These are phyloP conservation scores for Eimeria maxima DNA, from an alignment of 169 alveolate species.

Conservation along the genomic window DNA sequence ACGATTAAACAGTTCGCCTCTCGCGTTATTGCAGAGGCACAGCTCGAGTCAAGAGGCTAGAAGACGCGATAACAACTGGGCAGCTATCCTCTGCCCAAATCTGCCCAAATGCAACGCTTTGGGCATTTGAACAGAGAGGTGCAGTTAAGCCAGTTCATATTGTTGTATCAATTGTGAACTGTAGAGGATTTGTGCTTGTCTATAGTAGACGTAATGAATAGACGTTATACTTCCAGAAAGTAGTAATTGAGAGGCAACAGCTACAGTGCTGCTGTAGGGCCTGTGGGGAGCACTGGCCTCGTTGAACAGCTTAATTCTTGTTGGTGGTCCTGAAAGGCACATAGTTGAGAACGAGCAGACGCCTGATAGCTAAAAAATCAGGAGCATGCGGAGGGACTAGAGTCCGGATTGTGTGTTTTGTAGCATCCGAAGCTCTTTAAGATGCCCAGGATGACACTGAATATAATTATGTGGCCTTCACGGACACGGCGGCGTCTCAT, in stretches of 20 bases:
- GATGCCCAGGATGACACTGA: too few species aligned
- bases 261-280: not conserved
- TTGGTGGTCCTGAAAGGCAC: not conserved
- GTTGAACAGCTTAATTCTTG: not conserved
- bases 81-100: not conserved
- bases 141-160: not conserved
- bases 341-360: not conserved
- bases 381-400: not conserved
- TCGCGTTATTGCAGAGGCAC: constrained; percentile 57
- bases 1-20: constrained; percentile 63
- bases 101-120: not conserved
- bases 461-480: too few species aligned
- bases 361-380: not conserved
- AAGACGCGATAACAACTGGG: not conserved
- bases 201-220: not conserved
- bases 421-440: not conserved
- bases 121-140: not conserved
- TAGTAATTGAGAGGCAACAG: not conserved
- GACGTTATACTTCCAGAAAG: not conserved
- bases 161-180: not conserved
- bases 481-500: too few species aligned
- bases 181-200: not conserved
- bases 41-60: constrained; percentile 3
- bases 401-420: not conserved
- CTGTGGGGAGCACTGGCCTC: too few species aligned